Evolutionary conservation across 1,284 basidiomycete genomes (phyloP).

Genomic region (Cryptococcus hybrid): DNA sequence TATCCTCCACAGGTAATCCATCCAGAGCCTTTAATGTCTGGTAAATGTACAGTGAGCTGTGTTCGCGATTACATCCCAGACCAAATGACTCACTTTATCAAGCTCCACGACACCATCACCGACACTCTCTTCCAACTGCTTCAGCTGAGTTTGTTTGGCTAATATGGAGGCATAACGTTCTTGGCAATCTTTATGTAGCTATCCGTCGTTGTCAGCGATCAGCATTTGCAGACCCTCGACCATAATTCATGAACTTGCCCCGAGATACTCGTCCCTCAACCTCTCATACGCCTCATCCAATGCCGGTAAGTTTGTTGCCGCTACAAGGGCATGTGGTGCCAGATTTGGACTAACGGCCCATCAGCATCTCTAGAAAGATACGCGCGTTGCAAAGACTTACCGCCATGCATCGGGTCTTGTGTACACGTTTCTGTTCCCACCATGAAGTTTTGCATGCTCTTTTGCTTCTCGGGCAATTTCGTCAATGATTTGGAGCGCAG

Average conservation of each 20-base stretch:
- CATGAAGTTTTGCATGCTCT: constrained; percentile 17
- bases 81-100: constrained; percentile 32
- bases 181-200: constrained; percentile 33
- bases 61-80: neutral
- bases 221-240: neutral
- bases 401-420: constrained; percentile 39
- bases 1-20: constrained; percentile 40
- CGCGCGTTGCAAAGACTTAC: constrained; percentile 18
- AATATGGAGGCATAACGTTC: constrained; percentile 32
- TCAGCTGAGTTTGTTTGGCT: constrained; percentile 38
- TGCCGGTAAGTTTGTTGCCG: constrained; percentile 36
- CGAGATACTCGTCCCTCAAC: constrained; percentile 41
- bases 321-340: constrained; percentile 35
- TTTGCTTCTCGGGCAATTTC: constrained; percentile 36
- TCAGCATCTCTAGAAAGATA: neutral
- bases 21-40: constrained; percentile 44
- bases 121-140: constrained; percentile 35
- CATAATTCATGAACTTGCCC: constrained; percentile 19
- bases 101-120: constrained; percentile 42
- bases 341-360: constrained; percentile 30
- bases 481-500: constrained; percentile 31
- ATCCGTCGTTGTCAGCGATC: neutral
- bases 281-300: constrained; percentile 43
- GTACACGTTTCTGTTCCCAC: constrained; percentile 3
- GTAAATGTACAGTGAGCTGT: neutral